Conservation (phyloP, 805 yeast genomes). For the Cyberlindnera nakhonratchasimensis region DNA sequence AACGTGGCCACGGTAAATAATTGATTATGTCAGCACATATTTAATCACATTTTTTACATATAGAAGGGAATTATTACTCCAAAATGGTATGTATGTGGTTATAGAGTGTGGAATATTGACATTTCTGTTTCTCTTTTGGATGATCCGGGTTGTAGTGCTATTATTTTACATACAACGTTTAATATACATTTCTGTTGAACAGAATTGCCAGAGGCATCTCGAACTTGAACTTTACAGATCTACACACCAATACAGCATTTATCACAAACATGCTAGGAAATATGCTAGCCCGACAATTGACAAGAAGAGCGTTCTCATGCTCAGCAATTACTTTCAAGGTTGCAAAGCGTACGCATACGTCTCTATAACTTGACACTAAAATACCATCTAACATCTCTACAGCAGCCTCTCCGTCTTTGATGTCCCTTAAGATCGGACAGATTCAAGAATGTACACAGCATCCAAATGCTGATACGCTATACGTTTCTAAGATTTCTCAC, state of each 20-base stretch:
- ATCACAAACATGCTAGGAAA: neutral
- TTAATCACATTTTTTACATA: no score
- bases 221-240: no score
- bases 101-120: no score
- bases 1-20: no score
- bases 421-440: slow-evolving; percentile 44
- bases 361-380: neutral
- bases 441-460: slow-evolving; percentile 45
- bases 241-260: neutral
- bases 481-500: slow-evolving; percentile 45
- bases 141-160: no score
- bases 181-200: no score
- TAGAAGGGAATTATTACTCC: no score
- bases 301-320: slow-evolving; percentile 5
- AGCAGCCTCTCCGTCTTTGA: slow-evolving; percentile 22
- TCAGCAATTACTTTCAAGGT: slow-evolving; percentile 3
- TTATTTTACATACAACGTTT: no score
- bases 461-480: slow-evolving; percentile 56
- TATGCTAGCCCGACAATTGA: slow-evolving; percentile 7
- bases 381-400: neutral
- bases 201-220: no score
- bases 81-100: no score
- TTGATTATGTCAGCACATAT: no score
- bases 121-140: no score
- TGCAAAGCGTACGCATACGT: slow-evolving; percentile 7